phyloP scores from a whole-genome alignment of 2,329 filamentous ascomycete genomes.

The Nemania bipapillata region DNA sequence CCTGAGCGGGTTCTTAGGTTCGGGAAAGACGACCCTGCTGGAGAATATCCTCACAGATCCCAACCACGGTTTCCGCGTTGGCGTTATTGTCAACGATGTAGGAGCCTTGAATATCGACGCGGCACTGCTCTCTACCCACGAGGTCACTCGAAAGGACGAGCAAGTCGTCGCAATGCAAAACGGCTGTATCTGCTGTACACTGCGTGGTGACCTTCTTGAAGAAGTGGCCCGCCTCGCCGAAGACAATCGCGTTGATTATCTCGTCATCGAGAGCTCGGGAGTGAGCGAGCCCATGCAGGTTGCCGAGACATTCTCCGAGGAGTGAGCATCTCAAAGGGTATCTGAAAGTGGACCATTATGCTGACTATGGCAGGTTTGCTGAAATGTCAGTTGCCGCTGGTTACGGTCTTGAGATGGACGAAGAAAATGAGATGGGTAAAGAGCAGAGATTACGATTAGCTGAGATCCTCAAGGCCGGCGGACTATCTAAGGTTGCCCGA shows the following conservation, averaged over 20 bases:
- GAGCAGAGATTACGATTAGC: conserved; percentile 44
- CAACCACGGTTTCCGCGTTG: conserved; percentile 74
- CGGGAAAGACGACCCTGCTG: conserved; percentile 76
- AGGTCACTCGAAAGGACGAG: conserved; percentile 66
- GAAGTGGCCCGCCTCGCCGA: conserved; percentile 74
- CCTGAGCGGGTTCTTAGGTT: conserved; percentile 70
- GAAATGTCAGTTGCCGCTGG: conserved; percentile 48
- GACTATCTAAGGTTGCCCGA: conserved; percentile 71
- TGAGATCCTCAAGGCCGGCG: conserved; percentile 61
- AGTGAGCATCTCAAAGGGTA: conserved; percentile 68
- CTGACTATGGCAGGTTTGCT: conserved; percentile 43
- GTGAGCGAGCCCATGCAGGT: conserved; percentile 41
- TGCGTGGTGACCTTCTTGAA: conserved; percentile 75
- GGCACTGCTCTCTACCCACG: conserved; percentile 67
- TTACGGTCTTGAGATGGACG: conserved; percentile 46
- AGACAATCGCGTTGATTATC: conserved; percentile 71
- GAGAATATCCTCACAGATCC: conserved; percentile 72
- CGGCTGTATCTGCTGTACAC: conserved; percentile 80
- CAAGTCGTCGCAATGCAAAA: conserved; percentile 76
- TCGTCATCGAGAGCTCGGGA: conserved; percentile 39
- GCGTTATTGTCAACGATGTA: conserved; percentile 79
- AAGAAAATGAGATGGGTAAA: conserved; percentile 42
- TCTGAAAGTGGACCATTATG: conserved; percentile 69
- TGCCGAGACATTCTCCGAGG: conserved; percentile 55
- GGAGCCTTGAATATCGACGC: conserved; percentile 74